Conservation (phyloP, 2,329 filamentous ascomycete genomes). For the Bipolaris gigantea region DNA sequence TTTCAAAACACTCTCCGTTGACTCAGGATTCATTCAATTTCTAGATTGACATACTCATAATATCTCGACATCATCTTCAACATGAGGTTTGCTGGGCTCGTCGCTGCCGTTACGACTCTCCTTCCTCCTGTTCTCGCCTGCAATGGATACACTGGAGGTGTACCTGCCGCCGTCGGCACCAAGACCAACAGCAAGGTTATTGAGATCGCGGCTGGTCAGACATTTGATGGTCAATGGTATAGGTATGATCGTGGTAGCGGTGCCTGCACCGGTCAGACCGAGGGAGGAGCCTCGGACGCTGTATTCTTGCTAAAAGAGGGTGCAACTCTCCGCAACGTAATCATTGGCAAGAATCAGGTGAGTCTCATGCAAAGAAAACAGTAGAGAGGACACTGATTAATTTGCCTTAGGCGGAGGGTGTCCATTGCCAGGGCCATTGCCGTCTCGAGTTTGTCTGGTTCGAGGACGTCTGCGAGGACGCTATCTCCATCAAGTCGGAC, state of each 20-base stretch:
- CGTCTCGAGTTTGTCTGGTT: constrained; percentile 47
- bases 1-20: neutral
- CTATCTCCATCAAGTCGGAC: constrained; percentile 39
- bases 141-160: constrained; percentile 29
- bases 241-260: constrained; percentile 32
- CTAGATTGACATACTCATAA: neutral
- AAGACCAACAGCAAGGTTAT: constrained; percentile 35
- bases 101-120: constrained; percentile 22
- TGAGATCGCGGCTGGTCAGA: constrained; percentile 26
- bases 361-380: neutral
- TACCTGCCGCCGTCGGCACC: constrained; percentile 27
- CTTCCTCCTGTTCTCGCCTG: constrained; percentile 28
- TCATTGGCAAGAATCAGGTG: constrained; percentile 54
- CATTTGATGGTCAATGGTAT: constrained; percentile 30
- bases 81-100: constrained; percentile 21
- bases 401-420: constrained; percentile 48
- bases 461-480: constrained; percentile 46
- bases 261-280: constrained; percentile 26
- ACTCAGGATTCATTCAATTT: neutral
- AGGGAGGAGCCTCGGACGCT: constrained; percentile 20
- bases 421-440: constrained; percentile 55
- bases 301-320: constrained; percentile 55
- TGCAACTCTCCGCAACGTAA: constrained; percentile 56
- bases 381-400: neutral
- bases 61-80: neutral